Percentiles rank a stretch among this genome's conserved stretches.
These are phyloP conservation scores for Kalanchoe fedtschenkoi DNA, from an alignment of 164 flowering plant species.

Conservation along the genomic window DNA sequence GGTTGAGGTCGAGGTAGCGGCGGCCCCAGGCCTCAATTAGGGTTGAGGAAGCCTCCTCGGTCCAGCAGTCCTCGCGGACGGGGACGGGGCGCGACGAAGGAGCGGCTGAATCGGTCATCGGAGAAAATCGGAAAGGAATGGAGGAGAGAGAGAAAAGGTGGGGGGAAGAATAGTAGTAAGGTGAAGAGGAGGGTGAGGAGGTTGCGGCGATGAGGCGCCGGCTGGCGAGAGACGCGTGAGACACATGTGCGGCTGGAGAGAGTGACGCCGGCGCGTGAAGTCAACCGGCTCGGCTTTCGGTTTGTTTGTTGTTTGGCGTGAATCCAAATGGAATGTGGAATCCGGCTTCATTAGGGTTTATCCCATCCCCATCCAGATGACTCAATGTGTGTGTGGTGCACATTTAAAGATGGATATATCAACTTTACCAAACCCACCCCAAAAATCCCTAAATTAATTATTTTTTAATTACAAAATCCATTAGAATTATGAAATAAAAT, in stretches of 20 bases:
- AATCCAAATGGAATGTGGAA: too few relatives aligned
- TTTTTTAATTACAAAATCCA: too few relatives aligned
- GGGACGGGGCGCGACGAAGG: constrained; percentile 27
- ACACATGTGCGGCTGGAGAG: not conserved
- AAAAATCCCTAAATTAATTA: too few relatives aligned
- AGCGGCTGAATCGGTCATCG: constrained; percentile 18
- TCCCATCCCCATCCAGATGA: too few relatives aligned
- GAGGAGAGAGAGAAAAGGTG: not conserved
- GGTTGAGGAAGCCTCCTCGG: constrained; percentile 65
- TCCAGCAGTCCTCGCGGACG: constrained; percentile 91
- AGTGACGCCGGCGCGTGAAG: constrained; percentile 6
- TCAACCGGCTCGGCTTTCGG: too few relatives aligned
- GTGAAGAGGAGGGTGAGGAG: constrained; percentile 3
- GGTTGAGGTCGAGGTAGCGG: constrained; percentile 62
- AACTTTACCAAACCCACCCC: too few relatives aligned
- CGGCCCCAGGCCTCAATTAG: constrained; percentile 83
- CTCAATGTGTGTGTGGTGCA: too few relatives aligned
- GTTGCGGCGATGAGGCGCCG: constrained; percentile 12
- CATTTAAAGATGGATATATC: too few relatives aligned
- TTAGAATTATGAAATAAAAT: too few relatives aligned
- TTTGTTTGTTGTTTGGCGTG: not conserved
- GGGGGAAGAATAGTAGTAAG: too few relatives aligned
- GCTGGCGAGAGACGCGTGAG: constrained; percentile 1
- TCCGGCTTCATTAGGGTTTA: too few relatives aligned
- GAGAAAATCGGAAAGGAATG: not conserved